Conservation (phyloP, 805 yeast genomes). For the Saccharomycopsis selenospora region DNA sequence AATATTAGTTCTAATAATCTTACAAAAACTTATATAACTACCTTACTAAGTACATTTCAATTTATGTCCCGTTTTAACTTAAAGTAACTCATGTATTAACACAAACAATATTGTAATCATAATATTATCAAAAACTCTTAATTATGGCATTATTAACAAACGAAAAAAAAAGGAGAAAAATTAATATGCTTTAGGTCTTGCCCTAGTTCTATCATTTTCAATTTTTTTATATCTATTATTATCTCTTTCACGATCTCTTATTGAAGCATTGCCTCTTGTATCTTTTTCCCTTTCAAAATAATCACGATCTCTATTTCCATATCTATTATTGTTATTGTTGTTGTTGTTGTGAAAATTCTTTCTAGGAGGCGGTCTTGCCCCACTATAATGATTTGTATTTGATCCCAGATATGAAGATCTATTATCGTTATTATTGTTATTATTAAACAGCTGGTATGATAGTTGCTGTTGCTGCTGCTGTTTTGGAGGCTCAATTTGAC, state of each 20-base stretch:
- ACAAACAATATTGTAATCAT: too few species aligned
- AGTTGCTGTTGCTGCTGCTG: background rate
- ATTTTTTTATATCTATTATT: conserved; percentile 4
- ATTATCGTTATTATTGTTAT: background rate
- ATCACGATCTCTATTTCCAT: conserved; percentile 7
- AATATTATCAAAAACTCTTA: too few species aligned
- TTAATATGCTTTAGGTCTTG: conserved; percentile 12
- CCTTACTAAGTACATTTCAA: too few species aligned
- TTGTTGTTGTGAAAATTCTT: background rate
- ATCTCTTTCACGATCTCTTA: conserved; percentile 10
- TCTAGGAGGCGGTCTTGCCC: background rate
- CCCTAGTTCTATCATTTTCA: conserved; percentile 8
- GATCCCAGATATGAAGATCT: background rate
- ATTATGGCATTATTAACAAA: too few species aligned
- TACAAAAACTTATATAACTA: too few species aligned
- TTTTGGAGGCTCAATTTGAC: background rate
- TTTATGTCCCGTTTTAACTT: too few species aligned
- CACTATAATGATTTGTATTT: background rate
- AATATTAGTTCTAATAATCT: too few species aligned
- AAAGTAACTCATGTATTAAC: too few species aligned
- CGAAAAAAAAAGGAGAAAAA: too few species aligned
- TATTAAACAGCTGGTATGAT: background rate
- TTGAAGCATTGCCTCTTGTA: background rate
- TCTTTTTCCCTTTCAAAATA: conserved; percentile 8
- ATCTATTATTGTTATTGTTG: background rate